Evolutionary conservation across 2,329 filamentous ascomycete species (phyloP), one percentile per base, ranked within the genome.

Genomic region (Claviceps sorghi): DNA sequence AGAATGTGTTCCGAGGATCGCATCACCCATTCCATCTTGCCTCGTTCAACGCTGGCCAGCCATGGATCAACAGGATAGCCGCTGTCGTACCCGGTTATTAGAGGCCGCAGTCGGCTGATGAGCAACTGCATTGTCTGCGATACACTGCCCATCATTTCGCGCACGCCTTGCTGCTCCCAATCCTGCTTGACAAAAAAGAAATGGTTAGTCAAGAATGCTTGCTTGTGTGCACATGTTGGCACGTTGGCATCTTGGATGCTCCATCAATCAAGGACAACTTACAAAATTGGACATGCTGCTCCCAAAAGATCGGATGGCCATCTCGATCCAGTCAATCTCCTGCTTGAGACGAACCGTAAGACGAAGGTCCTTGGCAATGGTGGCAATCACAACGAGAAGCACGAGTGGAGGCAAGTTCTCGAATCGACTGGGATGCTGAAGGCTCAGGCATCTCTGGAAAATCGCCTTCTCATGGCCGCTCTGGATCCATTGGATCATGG

Each of bases 401-500:
- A 85, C 72, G 21, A 85, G 70, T 19, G 80, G 77, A 48, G 78
- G 79, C 49, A 85, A 64, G 34, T 74, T 73, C 53, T 73, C 73
- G 54, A 84, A 71, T 55, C 69, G 69, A 57, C 57, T 56, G 0
- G 69, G 64, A 4, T 65, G 64, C 52, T 68, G 69, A 4, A 64
- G 61, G 55, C 66, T 65, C 11, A 72, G 59, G 55, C 68, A 68
- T 34, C 65, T 66, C 34, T 76, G 72, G 64, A 84, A 86, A 50
- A 85, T 76, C 55, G 82, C 77, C 54, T 81, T 74, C 62, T 82
- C 76, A 36, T 77, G 74, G 17, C 74, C 76, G 58, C 76, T 76
- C 65, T 86, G 82, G 52, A 85, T 76, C 82, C 82, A 85, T 55
- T 77, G 76, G 53, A 84, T 74, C 62, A 83, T 74, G 43, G 79